A percentile compares a stretch with the other conserved stretches of the same genome.
These are phyloP conservation scores for Kwoniella europaea DNA, from an alignment of 768 basidiomycete genomes.

Conservation along the genomic window DNA sequence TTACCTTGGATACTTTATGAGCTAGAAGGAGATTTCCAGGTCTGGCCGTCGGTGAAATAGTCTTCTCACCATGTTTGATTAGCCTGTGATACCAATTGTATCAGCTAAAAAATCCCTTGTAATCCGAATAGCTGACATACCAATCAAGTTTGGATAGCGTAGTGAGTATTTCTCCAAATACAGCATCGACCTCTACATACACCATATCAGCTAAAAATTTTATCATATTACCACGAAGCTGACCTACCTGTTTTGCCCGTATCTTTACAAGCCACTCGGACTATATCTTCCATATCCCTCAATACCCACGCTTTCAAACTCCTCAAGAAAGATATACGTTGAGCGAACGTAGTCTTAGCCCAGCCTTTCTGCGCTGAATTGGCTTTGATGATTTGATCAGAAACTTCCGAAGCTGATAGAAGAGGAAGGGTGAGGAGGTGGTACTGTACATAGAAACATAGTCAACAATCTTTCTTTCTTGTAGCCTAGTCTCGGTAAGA, in stretches of 20 bases:
- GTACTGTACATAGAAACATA: constrained; percentile 56
- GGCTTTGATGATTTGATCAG: constrained; percentile 71
- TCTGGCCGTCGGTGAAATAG: constrained; percentile 74
- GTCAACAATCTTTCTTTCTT: background rate
- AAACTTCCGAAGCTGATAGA: constrained; percentile 74
- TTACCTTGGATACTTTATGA: constrained; percentile 58
- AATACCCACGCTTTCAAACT: constrained; percentile 91
- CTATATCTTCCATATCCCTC: constrained; percentile 83
- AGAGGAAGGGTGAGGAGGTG: constrained; percentile 80
- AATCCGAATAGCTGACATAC: constrained; percentile 20
- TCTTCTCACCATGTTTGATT: constrained; percentile 79
- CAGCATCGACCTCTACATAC: constrained; percentile 83
- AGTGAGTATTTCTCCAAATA: constrained; percentile 91
- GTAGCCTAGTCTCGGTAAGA: background rate
- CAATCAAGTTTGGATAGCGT: constrained; percentile 92
- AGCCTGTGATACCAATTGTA: constrained; percentile 59
- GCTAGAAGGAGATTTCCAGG: constrained; percentile 60
- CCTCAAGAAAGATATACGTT: constrained; percentile 80
- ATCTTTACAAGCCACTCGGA: constrained; percentile 86
- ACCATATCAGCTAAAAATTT: background rate
- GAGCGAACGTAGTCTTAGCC: constrained; percentile 74
- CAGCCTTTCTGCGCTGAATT: constrained; percentile 72
- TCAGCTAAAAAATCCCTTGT: background rate
- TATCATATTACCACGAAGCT: background rate
- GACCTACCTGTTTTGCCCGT: constrained; percentile 79